Evolutionary conservation across 2,329 filamentous ascomycete genomes (phyloP).

Genomic region (Nemania diffusa): DNA sequence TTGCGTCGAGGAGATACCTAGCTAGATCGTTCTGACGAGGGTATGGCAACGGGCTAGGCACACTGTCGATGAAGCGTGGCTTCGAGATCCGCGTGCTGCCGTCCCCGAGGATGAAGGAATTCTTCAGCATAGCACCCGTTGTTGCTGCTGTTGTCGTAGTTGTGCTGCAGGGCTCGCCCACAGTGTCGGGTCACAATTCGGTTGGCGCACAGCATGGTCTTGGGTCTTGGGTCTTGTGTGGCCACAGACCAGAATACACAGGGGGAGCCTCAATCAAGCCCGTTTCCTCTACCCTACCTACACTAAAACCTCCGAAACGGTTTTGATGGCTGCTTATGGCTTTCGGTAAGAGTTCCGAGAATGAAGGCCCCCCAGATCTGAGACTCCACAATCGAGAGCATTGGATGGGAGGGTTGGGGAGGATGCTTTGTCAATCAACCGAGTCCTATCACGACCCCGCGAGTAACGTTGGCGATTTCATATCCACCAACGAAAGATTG

Average conservation of each 20-base stretch:
- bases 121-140: constrained; percentile 16
- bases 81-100: neutral
- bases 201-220: constrained; percentile 44
- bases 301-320: constrained; percentile 39
- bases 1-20: neutral
- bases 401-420: constrained; percentile 7
- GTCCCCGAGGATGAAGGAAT: neutral
- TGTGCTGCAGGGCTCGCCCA: constrained; percentile 41
- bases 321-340: constrained; percentile 48
- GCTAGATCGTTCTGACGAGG: neutral
- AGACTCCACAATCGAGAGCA: constrained; percentile 40
- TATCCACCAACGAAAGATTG: neutral
- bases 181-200: constrained; percentile 43
- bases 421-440: constrained; percentile 32
- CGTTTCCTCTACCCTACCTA: constrained; percentile 28
- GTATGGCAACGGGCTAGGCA: neutral
- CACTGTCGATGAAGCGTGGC: constrained; percentile 3
- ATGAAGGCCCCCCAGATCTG: constrained; percentile 24
- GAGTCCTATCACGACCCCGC: constrained; percentile 21
- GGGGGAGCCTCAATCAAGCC: constrained; percentile 44
- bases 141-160: constrained; percentile 16
- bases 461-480: constrained; percentile 22
- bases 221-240: constrained; percentile 38
- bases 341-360: constrained; percentile 45
- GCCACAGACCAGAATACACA: constrained; percentile 37